Evolutionary conservation across 768 basidiomycete species (phyloP).

Genomic region (Lentinus brumalis): DNA sequence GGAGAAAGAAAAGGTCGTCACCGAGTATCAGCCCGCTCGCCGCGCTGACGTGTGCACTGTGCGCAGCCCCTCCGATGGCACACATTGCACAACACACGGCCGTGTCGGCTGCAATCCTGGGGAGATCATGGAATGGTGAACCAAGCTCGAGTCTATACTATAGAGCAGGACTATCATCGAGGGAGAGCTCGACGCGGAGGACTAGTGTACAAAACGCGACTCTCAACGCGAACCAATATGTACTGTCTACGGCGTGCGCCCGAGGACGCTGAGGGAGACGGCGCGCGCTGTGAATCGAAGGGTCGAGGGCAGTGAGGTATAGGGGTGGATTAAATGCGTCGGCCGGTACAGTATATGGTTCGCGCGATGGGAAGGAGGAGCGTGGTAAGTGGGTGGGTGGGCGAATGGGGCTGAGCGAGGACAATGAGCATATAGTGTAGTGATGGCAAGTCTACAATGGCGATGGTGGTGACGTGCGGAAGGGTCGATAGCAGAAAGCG

Average conservation of each 20-base stretch:
- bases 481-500: constrained; percentile 1
- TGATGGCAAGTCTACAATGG: constrained; percentile 2
- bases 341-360: constrained; percentile 13
- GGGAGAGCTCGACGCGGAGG: constrained; percentile 4
- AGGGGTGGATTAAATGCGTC: constrained; percentile 21
- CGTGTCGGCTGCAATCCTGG: too few species aligned
- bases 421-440: constrained; percentile 1
- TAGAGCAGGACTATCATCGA: constrained; percentile 8
- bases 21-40: background rate
- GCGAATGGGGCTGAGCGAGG: background rate
- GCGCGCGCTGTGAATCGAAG: background rate
- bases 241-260: background rate
- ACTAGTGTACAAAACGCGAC: constrained; percentile 10
- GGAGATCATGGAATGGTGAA: background rate
- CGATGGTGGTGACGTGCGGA: background rate
- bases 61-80: background rate
- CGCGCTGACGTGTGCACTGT: too few species aligned
- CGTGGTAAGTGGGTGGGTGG: background rate
- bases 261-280: too few species aligned
- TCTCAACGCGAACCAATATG: background rate
- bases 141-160: background rate
- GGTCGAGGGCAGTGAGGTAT: constrained; percentile 1
- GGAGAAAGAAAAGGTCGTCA: background rate
- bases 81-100: background rate
- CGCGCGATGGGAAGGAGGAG: background rate